Conservation (phyloP, 345 rosid genomes). For the Eutrema japonicum region DNA sequence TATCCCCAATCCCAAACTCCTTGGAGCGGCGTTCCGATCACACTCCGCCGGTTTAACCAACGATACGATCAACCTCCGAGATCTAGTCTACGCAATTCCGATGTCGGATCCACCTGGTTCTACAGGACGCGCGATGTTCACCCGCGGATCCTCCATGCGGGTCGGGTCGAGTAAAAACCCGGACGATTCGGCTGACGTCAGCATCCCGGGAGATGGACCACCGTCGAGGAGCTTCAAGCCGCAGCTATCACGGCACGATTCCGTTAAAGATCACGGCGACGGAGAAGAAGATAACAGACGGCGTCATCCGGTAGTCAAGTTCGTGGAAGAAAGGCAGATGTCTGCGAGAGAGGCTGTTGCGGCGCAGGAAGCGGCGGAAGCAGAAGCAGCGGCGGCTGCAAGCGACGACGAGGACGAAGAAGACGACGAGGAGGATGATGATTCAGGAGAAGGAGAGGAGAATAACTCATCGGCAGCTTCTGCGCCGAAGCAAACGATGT, state of each 20-base stretch:
- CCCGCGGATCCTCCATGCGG: conserved; percentile 58
- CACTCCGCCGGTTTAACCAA: conserved; percentile 18
- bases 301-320: conserved; percentile 50
- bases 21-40: conserved; percentile 43
- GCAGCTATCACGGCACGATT: conserved; percentile 57
- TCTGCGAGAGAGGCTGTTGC: conserved; percentile 87
- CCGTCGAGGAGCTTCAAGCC: conserved; percentile 51
- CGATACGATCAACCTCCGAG: neutral
- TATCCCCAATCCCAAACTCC: conserved; percentile 45
- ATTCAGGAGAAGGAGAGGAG: conserved; percentile 42
- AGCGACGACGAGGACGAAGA: conserved; percentile 45
- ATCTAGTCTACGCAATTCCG: conserved; percentile 18
- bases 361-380: conserved; percentile 74
- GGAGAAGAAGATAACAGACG: conserved; percentile 42
- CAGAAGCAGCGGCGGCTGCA: conserved; percentile 47
- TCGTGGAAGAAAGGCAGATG: conserved; percentile 69
- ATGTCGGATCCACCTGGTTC: conserved; percentile 46
- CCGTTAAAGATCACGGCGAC: conserved; percentile 49
- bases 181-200: conserved; percentile 39
- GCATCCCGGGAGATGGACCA: conserved; percentile 42
- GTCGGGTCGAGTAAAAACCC: conserved; percentile 43
- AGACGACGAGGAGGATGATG: conserved; percentile 10
- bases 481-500: conserved; percentile 61
- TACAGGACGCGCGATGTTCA: conserved; percentile 51
- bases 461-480: conserved; percentile 26